Base-by-base conservation (phyloP, 1,284 basidiomycete species). In the Malassezia psittaci region DNA sequence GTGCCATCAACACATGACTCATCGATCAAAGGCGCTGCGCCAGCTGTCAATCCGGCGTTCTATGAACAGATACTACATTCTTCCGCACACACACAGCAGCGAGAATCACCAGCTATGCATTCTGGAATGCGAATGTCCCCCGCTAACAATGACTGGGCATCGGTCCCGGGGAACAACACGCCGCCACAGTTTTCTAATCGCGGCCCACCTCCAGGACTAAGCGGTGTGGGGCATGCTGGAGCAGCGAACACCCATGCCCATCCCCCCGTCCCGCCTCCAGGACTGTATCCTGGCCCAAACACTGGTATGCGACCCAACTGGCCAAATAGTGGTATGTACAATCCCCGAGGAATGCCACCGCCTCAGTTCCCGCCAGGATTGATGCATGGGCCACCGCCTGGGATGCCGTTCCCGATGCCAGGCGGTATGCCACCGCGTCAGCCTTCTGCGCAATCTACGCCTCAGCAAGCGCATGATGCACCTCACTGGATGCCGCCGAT, bases 321-420 rank as follows among this genome's bases (percentile, higher is more conserved):
- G 43, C 43, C 19, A 5, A 15, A 15, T 8, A 5, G 29, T n/a
- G 24, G 24, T 29, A 24, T 34, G 43, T 45, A 29, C 24, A 34
- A 45, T 4, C 19, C 18, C n/a, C 16, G 19, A 19, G 41, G 41
- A 13, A n/a, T 34, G 24, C 43, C 43, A 0, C 43, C 43, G 21
- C 41, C 41, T 19, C 29, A n/a, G 8, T 34, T 45, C 16, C 51
- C 51, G 3, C 44, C 51, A 1, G 51, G 43, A 18, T 38, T 46
- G 8, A 18, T 33, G 35, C 44, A 43, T 16, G 40, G 35, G 8
- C 50, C 50, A 18, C 34, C 41, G 19, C 50, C 36, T 3, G 36
- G 36, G 35, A 32, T 41, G n/a, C 34, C 41, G 29, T 44, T 21
- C 18, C 33, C 12, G 33, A 21, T 29, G 46, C 43, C 32, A n/a